Conservation (phyloP, 805 yeast genomes). For the Cyberlindnera mrakii region DNA sequence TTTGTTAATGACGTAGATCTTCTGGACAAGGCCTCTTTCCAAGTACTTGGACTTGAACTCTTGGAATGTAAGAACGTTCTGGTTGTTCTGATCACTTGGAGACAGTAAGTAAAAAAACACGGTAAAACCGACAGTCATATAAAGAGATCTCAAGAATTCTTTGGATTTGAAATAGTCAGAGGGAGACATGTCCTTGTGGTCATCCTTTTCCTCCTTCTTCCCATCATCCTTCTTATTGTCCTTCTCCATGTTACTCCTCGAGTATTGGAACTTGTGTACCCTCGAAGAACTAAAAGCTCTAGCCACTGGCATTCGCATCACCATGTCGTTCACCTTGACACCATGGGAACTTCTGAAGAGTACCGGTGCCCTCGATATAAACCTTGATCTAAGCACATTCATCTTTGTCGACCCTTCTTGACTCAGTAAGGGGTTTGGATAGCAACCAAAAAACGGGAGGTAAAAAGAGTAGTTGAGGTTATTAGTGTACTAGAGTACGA, state of each 20-base stretch:
- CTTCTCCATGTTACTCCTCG: conserved; percentile 4
- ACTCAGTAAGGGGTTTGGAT: too few relatives aligned
- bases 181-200: conserved; percentile 24
- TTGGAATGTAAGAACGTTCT: conserved; percentile 52
- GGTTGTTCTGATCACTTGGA: conserved; percentile 21
- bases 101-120: conserved; percentile 30
- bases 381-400: conserved; percentile 3
- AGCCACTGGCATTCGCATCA: background rate
- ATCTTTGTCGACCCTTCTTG: background rate
- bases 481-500: too few relatives aligned
- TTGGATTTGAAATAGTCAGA: conserved; percentile 35
- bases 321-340: too few relatives aligned
- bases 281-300: background rate
- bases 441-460: too few relatives aligned
- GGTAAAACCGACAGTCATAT: conserved; percentile 33
- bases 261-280: conserved; percentile 5
- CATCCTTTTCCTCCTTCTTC: conserved; percentile 16
- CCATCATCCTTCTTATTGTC: conserved; percentile 12
- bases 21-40: conserved; percentile 72
- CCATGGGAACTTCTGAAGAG: background rate
- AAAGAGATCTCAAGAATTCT: conserved; percentile 34
- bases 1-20: conserved; percentile 67
- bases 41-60: conserved; percentile 78
- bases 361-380: background rate
- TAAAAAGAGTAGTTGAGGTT: too few relatives aligned